These are phyloP conservation scores for Przewalskia tangutica DNA, from an alignment of 257 asterid species.

Conservation along the genomic window DNA sequence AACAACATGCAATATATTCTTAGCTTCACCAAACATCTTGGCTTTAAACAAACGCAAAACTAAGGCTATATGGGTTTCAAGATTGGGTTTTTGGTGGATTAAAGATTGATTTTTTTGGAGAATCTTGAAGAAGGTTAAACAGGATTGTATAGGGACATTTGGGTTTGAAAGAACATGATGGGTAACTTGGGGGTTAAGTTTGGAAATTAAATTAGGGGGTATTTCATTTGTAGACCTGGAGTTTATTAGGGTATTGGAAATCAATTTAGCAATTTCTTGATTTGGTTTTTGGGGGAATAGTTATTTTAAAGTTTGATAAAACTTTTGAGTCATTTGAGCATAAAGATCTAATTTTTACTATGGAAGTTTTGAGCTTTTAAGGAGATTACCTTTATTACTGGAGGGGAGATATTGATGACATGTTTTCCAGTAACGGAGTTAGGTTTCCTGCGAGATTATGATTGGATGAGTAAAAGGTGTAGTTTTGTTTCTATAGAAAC, in stretches of 20 bases:
- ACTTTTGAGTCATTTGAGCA: conserved; percentile 27
- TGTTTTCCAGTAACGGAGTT: background rate
- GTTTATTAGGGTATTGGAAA: conserved; percentile 38
- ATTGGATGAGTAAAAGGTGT: background rate
- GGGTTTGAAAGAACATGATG: conserved; percentile 61
- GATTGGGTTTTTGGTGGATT: conserved; percentile 29
- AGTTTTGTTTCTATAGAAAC: background rate
- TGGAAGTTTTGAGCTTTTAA: background rate
- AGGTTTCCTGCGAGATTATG: background rate
- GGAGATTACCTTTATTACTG: background rate
- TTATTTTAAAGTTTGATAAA: conserved; percentile 31
- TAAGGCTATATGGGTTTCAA: conserved; percentile 41
- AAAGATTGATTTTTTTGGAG: conserved; percentile 23
- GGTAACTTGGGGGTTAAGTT: conserved; percentile 33
- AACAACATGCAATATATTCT: conserved; percentile 34
- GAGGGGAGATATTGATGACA: background rate
- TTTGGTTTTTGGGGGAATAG: conserved; percentile 30
- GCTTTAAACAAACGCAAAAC: conserved; percentile 47
- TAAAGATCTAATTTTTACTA: background rate
- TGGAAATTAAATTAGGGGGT: conserved; percentile 30
- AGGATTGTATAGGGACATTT: conserved; percentile 31
- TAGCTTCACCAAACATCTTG: conserved; percentile 52
- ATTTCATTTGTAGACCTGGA: conserved; percentile 16
- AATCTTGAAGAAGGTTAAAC: conserved; percentile 55
- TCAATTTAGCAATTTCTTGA: conserved; percentile 38